These are phyloP conservation scores for Vigna nakashimae DNA, from an alignment of 306 rosid genomes.

Conservation along the genomic window DNA sequence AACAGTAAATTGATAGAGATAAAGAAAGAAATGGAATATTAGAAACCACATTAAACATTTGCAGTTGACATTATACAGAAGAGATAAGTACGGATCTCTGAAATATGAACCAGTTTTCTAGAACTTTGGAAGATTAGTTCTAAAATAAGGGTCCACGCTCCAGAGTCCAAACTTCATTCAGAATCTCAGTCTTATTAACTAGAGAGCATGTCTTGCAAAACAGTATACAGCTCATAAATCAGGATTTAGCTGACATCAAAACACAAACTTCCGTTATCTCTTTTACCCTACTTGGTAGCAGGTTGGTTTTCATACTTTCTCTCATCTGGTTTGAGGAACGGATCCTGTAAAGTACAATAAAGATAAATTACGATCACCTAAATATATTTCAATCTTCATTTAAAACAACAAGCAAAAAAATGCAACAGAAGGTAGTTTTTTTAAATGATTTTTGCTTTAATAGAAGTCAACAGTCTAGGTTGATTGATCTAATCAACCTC, in stretches of 20 bases:
- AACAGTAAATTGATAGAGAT: conserved; percentile 6
- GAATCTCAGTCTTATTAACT: conserved; percentile 48
- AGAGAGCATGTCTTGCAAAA: conserved; percentile 40
- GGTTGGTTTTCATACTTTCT: conserved; percentile 52
- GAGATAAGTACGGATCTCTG: conserved; percentile 23
- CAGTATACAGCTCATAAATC: conserved; percentile 40
- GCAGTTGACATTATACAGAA: conserved; percentile 40
- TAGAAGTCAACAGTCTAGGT: not conserved
- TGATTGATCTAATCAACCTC: not conserved
- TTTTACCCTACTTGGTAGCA: conserved; percentile 52
- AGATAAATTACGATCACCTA: conserved; percentile 22
- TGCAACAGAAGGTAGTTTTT: not conserved
- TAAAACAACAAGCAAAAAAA: conserved; percentile 6
- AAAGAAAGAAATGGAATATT: conserved; percentile 25
- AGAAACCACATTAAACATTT: conserved; percentile 35
- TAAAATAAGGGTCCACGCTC: conserved; percentile 7
- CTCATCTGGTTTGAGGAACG: conserved; percentile 54
- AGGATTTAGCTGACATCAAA: conserved; percentile 35
- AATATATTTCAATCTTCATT: not conserved
- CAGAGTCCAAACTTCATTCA: conserved; percentile 37
- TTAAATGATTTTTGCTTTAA: not conserved
- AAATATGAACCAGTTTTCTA: conserved; percentile 28
- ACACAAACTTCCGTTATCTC: conserved; percentile 28
- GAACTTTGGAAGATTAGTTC: conserved; percentile 27
- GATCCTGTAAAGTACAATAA: conserved; percentile 62